phyloP scores from a whole-genome alignment of 1,284 basidiomycete species.

The Moesziomyces aphidis region DNA sequence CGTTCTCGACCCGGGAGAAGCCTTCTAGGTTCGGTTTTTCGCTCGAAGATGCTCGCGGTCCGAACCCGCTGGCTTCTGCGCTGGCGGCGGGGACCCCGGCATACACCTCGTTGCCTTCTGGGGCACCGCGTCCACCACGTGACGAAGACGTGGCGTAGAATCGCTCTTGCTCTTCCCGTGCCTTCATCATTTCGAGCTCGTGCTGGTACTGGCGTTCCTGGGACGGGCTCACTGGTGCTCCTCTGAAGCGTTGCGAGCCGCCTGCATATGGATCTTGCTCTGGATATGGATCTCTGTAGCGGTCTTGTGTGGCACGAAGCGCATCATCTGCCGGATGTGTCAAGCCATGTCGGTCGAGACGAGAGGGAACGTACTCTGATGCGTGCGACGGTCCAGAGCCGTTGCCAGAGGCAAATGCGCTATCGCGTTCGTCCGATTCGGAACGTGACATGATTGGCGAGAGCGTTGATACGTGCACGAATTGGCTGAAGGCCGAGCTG shows the following conservation, averaged over 20 bases:
- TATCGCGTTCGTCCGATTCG: slow-evolving; percentile 26
- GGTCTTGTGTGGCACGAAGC: slow-evolving; percentile 13
- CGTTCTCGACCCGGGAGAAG: slow-evolving; percentile 39
- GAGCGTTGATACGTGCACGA: slow-evolving; percentile 1
- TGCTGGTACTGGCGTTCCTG: slow-evolving; percentile 32
- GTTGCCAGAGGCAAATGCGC: slow-evolving; percentile 8
- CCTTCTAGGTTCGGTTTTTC: slow-evolving; percentile 34
- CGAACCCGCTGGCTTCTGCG: slow-evolving; percentile 23
- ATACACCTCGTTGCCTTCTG: slow-evolving; percentile 12
- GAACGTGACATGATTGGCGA: slow-evolving; percentile 25
- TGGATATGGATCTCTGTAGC: slow-evolving; percentile 9
- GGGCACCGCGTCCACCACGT: slow-evolving; percentile 7
- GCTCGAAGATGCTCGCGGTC: slow-evolving; percentile 10
- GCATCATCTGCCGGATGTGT: slow-evolving; percentile 12
- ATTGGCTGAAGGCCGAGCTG: background rate
- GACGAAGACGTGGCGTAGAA: slow-evolving; percentile 9
- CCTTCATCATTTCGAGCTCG: slow-evolving; percentile 48
- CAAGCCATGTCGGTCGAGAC: slow-evolving; percentile 16
- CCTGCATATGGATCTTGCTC: slow-evolving; percentile 16
- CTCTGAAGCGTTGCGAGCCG: slow-evolving; percentile 12
- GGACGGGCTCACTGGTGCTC: slow-evolving; percentile 2
- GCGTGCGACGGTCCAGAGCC: slow-evolving; percentile 17
- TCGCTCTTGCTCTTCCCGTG: slow-evolving; percentile 37
- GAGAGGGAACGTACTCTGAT: slow-evolving; percentile 21
- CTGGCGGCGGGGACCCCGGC: slow-evolving; percentile 12